Evolutionary conservation across 305 asterid species (phyloP).

Genomic region (Striga hermonthica): DNA sequence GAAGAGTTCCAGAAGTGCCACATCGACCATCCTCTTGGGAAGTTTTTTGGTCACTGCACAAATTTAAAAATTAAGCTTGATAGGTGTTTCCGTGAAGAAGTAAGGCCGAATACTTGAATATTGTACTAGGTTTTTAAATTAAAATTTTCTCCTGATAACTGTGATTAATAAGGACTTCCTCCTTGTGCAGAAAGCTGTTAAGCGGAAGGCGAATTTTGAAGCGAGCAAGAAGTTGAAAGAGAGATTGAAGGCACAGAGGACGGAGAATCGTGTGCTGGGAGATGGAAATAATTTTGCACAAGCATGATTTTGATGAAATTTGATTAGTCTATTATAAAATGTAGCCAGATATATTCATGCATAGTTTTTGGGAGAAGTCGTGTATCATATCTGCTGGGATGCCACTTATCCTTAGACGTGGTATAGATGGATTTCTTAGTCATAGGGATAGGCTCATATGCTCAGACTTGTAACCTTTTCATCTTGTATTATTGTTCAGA

Average conservation of each 20-base stretch:
- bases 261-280: slow-evolving; percentile 40
- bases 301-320: slow-evolving; percentile 24
- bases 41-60: slow-evolving; percentile 70
- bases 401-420: too few species aligned
- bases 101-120: slow-evolving; percentile 28
- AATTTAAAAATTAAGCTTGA: slow-evolving; percentile 72
- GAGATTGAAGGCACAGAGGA: slow-evolving; percentile 52
- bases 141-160: background rate
- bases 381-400: too few species aligned
- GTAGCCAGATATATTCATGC: too few species aligned
- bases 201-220: slow-evolving; percentile 68
- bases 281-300: slow-evolving; percentile 32
- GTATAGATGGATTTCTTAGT: too few species aligned
- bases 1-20: slow-evolving; percentile 76
- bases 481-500: too few species aligned
- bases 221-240: slow-evolving; percentile 68
- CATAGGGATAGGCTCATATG: too few species aligned
- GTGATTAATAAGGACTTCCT: background rate
- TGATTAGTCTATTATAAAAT: background rate
- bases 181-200: slow-evolving; percentile 58
- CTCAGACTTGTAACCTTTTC: too few species aligned
- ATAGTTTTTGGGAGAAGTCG: background rate
- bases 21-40: slow-evolving; percentile 65
- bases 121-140: too few species aligned
- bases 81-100: slow-evolving; percentile 70